Percentiles rank a stretch among this genome's conserved stretches.
These are phyloP conservation scores for Lizonia empirigonia DNA, from an alignment of 2,329 filamentous ascomycete genomes.

Conservation along the genomic window DNA sequence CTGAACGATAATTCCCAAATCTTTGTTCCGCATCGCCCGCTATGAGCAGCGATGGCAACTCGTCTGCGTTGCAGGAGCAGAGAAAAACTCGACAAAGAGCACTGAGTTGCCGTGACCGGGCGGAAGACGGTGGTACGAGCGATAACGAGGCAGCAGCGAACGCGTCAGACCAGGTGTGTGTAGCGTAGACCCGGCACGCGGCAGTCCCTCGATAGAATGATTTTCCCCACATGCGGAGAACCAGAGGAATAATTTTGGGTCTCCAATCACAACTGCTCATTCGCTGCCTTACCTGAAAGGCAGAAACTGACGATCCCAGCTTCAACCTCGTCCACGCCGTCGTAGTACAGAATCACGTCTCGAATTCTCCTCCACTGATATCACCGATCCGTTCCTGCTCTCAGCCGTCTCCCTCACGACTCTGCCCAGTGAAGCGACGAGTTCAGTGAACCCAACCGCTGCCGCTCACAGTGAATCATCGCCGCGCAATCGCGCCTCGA, in stretches of 20 bases:
- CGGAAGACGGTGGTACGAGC: slow-evolving; percentile 7
- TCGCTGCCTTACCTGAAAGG: not conserved
- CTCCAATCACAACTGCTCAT: not conserved
- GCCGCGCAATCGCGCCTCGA: not conserved
- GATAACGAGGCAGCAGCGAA: slow-evolving; percentile 18
- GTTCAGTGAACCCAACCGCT: not conserved
- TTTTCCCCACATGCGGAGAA: not conserved
- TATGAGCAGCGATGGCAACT: not conserved
- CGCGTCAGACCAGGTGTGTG: slow-evolving; percentile 14
- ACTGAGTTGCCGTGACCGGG: slow-evolving; percentile 7
- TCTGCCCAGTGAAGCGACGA: not conserved
- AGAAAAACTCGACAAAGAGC: not conserved
- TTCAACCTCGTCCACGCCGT: slow-evolving; percentile 2
- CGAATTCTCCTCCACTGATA: not conserved
- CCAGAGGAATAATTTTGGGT: not conserved
- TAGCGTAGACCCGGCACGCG: not conserved
- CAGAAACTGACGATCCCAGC: slow-evolving; percentile 14
- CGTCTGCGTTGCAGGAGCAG: not conserved
- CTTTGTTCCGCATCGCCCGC: not conserved
- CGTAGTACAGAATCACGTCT: slow-evolving; percentile 7
- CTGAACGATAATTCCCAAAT: not conserved
- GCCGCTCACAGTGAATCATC: not conserved
- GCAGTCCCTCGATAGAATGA: not conserved
- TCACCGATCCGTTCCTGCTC: not conserved
- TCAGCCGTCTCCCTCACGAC: not conserved